Evolutionary conservation across 139 green algal genomes (phyloP), one percentile per base, ranked within the genome.

Genomic region (Tetradesmus lagerheimii): DNA sequence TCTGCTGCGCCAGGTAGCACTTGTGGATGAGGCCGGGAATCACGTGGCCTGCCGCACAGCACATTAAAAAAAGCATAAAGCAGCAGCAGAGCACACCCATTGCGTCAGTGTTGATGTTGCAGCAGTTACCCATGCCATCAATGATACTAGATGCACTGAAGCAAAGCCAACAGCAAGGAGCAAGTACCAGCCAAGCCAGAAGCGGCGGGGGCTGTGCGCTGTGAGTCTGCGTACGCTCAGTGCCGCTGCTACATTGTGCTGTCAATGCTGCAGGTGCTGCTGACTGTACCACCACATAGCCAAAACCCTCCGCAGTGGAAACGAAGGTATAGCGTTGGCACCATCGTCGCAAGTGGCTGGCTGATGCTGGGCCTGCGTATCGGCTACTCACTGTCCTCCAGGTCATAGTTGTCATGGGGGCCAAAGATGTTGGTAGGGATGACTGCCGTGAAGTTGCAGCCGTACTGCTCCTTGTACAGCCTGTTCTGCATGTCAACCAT

Each of bases 401-500:
- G 89, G 90, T 94, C 80, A 88, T 96, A 97, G 89, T 97, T 97
- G 92, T 97, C 95, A 81, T 95, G 86, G 35, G 91, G 92, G 27
- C 95, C 95, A 83, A 96, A 97, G 41, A 97, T 92, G 92, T 97
- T 97, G 81, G 95, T 96, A 14, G 95, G 95, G 43, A 97, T 95
- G 5, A 94, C 93, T 37, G 89, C 92, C 0, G 93, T 96, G 89
- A 93, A 94, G 85, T 95, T 93, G 80, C 89, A 94, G n/a, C 93
- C 94, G 41, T 95, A 94, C 91, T 96, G 92, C 75, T 89, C 75
- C 31, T 94, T 92, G 80, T 94, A 93, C 47, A 94, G 89, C 18
- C 85, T 66, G 88, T 93, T 93, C 50, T 93, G 90, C 76, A 95
- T 91, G 38, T 94, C 92, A 29, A 95, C 91, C 92, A 94, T 91